Percentiles rank a stretch among this genome's conserved stretches.
Conservation (phyloP, 257 asterid genomes). For the Jacaranda copaia region DNA sequence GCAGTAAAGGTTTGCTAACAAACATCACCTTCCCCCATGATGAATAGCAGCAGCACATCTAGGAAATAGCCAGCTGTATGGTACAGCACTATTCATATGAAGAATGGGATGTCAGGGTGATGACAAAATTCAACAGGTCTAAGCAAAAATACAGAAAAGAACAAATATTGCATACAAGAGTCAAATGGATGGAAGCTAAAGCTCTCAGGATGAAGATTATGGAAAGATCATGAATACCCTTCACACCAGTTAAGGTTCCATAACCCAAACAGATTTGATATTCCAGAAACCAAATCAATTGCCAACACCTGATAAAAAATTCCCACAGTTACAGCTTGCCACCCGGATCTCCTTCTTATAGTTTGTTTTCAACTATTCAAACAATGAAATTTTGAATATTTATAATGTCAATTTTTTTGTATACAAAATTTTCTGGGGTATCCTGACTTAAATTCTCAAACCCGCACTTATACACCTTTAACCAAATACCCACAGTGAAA, state of each 20-base stretch:
- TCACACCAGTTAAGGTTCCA: background rate
- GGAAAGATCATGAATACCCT: background rate
- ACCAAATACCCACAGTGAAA: background rate
- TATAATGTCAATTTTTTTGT: background rate
- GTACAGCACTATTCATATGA: slow-evolving; percentile 59
- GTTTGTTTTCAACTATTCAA: background rate
- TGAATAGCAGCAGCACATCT: slow-evolving; percentile 89
- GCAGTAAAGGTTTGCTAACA: slow-evolving; percentile 28
- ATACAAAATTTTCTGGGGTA: slow-evolving; percentile 1
- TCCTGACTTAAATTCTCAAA: background rate
- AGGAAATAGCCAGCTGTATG: slow-evolving; percentile 89
- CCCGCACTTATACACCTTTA: background rate
- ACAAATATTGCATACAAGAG: background rate
- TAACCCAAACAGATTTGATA: background rate
- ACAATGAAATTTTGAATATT: background rate
- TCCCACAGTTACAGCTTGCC: background rate
- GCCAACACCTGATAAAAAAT: background rate
- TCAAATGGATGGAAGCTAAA: slow-evolving; percentile 7
- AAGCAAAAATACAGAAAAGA: slow-evolving; percentile 10
- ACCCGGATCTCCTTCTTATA: background rate
- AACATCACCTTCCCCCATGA: slow-evolving; percentile 91
- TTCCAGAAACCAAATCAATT: background rate
- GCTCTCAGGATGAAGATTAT: slow-evolving; percentile 22
- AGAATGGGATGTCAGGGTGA: slow-evolving; percentile 34
- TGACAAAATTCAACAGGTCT: slow-evolving; percentile 11